Conservation (phyloP, 2,329 filamentous ascomycete genomes). For the Trichoderma breve region DNA sequence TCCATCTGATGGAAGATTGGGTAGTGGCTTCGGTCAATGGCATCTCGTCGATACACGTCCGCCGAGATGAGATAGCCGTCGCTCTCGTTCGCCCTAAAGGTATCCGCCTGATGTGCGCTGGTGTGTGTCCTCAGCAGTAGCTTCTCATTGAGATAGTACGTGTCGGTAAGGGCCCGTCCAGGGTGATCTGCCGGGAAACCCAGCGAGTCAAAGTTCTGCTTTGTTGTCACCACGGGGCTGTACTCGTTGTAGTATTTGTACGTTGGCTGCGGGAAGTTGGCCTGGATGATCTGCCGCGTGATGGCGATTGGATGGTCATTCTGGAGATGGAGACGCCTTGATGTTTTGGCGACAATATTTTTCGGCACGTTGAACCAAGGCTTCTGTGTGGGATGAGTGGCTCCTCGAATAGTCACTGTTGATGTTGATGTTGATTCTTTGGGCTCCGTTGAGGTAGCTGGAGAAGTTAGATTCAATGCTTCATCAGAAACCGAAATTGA, state of each 20-base stretch:
- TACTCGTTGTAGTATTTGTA: slow-evolving; percentile 77
- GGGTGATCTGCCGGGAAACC: slow-evolving; percentile 87
- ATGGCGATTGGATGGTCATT: slow-evolving; percentile 87
- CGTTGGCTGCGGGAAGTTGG: slow-evolving; percentile 70
- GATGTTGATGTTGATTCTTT: slow-evolving; percentile 30
- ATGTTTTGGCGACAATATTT: slow-evolving; percentile 71
- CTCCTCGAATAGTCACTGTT: slow-evolving; percentile 59
- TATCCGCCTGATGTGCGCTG: slow-evolving; percentile 84
- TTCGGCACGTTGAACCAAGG: slow-evolving; percentile 80
- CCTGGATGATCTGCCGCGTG: slow-evolving; percentile 89
- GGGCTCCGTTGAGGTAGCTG: neutral
- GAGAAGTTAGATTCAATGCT: neutral
- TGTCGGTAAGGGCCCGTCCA: slow-evolving; percentile 83
- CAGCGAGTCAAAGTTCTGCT: slow-evolving; percentile 95
- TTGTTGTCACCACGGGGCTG: slow-evolving; percentile 78
- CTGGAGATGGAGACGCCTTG: slow-evolving; percentile 82
- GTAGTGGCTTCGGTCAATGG: slow-evolving; percentile 92
- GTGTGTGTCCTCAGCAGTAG: slow-evolving; percentile 92
- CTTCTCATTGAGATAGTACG: slow-evolving; percentile 86
- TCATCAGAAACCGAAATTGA: neutral
- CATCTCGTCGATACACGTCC: slow-evolving; percentile 93
- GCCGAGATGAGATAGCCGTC: slow-evolving; percentile 87
- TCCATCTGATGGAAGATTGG: slow-evolving; percentile 99
- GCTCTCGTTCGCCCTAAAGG: slow-evolving; percentile 69
- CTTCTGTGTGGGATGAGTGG: slow-evolving; percentile 64